Evolutionary conservation across 805 yeast species (phyloP).

Genomic region (Sungouiozyma ichnusensis): DNA sequence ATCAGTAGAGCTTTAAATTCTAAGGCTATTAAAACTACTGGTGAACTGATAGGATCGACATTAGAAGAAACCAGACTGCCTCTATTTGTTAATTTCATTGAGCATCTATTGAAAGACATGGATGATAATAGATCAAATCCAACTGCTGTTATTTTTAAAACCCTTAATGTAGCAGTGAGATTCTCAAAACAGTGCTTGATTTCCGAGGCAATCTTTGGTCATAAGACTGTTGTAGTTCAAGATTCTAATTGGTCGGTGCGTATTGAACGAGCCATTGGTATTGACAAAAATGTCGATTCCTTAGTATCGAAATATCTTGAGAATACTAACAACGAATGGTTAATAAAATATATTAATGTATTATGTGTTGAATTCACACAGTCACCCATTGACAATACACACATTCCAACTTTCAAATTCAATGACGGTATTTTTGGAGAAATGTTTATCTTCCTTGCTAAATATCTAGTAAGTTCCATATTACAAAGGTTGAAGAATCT

Average conservation of each 20-base stretch:
- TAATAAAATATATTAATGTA: slow-evolving; percentile 23
- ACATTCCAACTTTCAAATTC: slow-evolving; percentile 10
- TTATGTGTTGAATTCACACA: slow-evolving; percentile 30
- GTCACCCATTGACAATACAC: slow-evolving; percentile 10
- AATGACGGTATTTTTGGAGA: slow-evolving; percentile 30
- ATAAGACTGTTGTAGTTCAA: slow-evolving; percentile 44
- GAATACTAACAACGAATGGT: slow-evolving; percentile 11
- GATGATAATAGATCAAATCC: slow-evolving; percentile 15
- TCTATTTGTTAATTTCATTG: slow-evolving; percentile 33
- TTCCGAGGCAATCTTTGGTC: slow-evolving; percentile 49
- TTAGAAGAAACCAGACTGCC: slow-evolving; percentile 41
- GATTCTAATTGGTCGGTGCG: slow-evolving; percentile 71
- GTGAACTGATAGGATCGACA: slow-evolving; percentile 35
- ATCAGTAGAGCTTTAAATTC: slow-evolving; percentile 36
- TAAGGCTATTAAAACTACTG: slow-evolving; percentile 33
- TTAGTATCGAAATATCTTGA: slow-evolving; percentile 15
- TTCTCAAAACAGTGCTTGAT: slow-evolving; percentile 52
- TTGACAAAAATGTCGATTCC: slow-evolving; percentile 44
- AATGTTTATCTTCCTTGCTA: slow-evolving; percentile 22
- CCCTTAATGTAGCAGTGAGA: slow-evolving; percentile 35
- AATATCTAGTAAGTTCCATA: slow-evolving; percentile 8
- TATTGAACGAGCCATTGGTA: slow-evolving; percentile 55
- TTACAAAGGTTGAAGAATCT: slow-evolving; percentile 6
- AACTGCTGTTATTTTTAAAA: slow-evolving; percentile 22
- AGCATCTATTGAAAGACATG: slow-evolving; percentile 22